phyloP scores from a whole-genome alignment of 1,139 yeast species.

The Candida sp. region DNA sequence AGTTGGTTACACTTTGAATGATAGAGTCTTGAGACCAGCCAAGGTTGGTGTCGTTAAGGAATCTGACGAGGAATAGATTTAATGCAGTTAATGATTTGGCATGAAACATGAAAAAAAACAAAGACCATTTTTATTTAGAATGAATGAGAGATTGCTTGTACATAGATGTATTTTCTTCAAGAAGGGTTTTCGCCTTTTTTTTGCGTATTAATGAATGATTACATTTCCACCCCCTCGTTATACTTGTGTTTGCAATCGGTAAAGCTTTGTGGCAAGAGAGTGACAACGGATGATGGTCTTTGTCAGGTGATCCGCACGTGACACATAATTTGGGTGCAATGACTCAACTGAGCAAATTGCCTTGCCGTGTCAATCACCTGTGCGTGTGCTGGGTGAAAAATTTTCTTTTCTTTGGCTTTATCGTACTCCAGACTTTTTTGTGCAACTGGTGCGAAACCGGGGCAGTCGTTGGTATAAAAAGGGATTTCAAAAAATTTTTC shows the following conservation, averaged over 20 bases:
- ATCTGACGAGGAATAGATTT: conserved; percentile 15
- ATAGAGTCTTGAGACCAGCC: conserved; percentile 93
- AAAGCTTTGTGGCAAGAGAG: background rate
- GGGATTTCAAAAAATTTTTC: conserved; percentile 2
- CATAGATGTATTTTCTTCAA: background rate
- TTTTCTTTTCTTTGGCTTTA: background rate
- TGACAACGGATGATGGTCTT: too few species aligned
- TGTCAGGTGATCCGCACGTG: too few species aligned
- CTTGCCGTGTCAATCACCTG: background rate
- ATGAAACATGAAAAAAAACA: too few species aligned
- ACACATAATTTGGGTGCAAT: too few species aligned
- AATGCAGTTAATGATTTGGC: background rate
- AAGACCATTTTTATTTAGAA: conserved; percentile 1
- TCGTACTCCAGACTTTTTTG: background rate
- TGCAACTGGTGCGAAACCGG: conserved; percentile 2
- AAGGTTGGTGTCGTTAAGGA: conserved; percentile 93
- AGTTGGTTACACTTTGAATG: conserved; percentile 84
- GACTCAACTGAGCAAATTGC: background rate
- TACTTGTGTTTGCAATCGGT: background rate
- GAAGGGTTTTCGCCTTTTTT: background rate
- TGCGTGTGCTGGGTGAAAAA: background rate
- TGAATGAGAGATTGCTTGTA: background rate
- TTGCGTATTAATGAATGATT: conserved; percentile 1
- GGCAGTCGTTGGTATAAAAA: too few species aligned
- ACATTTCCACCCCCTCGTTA: background rate